A percentile compares a stretch with the other conserved stretches of the same genome.
Evolutionary conservation across 2,329 filamentous ascomycete genomes (phyloP).

Genomic region (Talaromyces albobiverticillius): DNA sequence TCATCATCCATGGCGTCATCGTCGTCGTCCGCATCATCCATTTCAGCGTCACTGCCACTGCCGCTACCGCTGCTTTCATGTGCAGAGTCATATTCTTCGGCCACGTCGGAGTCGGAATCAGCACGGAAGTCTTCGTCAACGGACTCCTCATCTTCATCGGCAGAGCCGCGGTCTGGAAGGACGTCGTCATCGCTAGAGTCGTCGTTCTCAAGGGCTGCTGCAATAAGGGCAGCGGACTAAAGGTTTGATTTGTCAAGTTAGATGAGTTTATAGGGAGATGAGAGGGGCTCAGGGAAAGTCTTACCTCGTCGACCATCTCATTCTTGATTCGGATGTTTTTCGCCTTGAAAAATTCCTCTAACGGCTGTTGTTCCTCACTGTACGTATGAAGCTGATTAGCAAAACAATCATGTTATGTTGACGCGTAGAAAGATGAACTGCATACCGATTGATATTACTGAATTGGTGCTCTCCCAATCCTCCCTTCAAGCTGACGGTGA

Average conservation of each 20-base stretch:
- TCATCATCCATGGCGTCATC: conserved; percentile 38
- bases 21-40: conserved; percentile 46
- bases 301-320: conserved; percentile 93
- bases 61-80: conserved; percentile 80
- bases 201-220: conserved; percentile 78
- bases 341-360: conserved; percentile 97
- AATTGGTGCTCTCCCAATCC: conserved; percentile 90
- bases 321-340: conserved; percentile 97
- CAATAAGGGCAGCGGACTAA: conserved; percentile 60
- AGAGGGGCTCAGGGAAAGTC: conserved; percentile 30
- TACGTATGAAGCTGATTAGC: conserved; percentile 21
- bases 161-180: conserved; percentile 76
- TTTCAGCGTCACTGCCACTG: conserved; percentile 63
- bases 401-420: conserved; percentile 21
- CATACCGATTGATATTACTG: conserved; percentile 91
- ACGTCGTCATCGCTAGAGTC: conserved; percentile 82
- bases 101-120: conserved; percentile 90
- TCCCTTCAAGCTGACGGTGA: conserved; percentile 85
- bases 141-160: conserved; percentile 93
- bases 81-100: conserved; percentile 89
- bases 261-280: conserved; percentile 16
- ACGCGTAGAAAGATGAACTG: neutral
- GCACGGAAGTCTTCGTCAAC: conserved; percentile 94
- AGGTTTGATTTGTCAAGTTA: conserved; percentile 18
- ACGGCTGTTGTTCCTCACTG: conserved; percentile 83